These are phyloP conservation scores for Echium plantagineum DNA, from an alignment of 257 asterid genomes.

Conservation along the genomic window DNA sequence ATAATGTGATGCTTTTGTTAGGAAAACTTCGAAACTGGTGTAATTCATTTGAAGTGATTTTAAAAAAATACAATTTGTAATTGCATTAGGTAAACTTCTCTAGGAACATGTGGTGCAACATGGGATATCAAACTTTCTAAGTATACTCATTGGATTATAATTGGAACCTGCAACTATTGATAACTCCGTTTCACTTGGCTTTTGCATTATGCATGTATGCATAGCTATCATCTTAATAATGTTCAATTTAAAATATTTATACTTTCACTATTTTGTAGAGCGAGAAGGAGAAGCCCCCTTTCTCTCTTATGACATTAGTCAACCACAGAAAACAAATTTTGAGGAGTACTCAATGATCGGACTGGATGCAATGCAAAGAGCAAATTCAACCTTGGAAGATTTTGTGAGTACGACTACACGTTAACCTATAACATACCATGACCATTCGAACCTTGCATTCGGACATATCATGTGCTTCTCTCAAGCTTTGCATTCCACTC, in stretches of 20 bases:
- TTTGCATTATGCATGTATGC: not conserved
- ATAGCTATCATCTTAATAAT: not conserved
- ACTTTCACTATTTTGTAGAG: slow-evolving; percentile 31
- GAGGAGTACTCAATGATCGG: slow-evolving; percentile 45
- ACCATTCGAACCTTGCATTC: no score
- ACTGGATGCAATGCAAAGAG: slow-evolving; percentile 66
- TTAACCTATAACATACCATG: not conserved
- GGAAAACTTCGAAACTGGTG: not conserved
- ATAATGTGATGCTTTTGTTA: not conserved
- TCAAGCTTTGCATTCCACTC: no score
- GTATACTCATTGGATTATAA: not conserved
- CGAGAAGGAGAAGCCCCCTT: slow-evolving; percentile 16
- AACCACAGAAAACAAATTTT: slow-evolving; percentile 13
- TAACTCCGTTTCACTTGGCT: not conserved
- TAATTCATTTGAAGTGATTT: no score
- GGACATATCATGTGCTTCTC: no score
- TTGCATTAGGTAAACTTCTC: not conserved
- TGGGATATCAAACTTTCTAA: not conserved
- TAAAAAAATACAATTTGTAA: no score
- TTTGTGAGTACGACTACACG: slow-evolving; percentile 49
- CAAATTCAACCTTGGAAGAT: slow-evolving; percentile 91
- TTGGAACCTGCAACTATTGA: not conserved
- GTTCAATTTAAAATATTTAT: no score
- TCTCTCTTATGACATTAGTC: slow-evolving; percentile 16
- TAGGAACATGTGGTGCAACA: not conserved